phyloP scores from a whole-genome alignment of 805 yeast species.

The Monosporozyma aerobia region DNA sequence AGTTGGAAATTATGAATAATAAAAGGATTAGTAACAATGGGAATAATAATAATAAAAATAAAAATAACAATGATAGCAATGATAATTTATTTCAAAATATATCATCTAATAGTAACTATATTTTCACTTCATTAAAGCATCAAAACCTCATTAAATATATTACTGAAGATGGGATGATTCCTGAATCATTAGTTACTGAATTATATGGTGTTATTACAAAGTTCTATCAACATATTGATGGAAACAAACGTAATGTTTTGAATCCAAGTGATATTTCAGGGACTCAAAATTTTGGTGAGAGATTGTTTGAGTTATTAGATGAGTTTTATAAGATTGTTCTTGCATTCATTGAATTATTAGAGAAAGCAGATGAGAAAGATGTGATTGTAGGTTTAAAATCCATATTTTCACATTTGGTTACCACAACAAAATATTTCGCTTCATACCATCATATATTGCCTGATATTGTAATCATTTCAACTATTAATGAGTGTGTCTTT shows the following conservation, averaged over 20 bases:
- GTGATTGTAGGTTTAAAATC: constrained; percentile 41
- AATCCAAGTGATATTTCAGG: background rate
- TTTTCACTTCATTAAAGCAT: background rate
- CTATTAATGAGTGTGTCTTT: constrained; percentile 65
- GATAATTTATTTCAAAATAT: background rate
- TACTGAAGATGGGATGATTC: constrained; percentile 13
- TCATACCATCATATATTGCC: constrained; percentile 59
- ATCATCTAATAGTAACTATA: background rate
- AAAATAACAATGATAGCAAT: background rate
- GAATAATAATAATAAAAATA: too few species aligned
- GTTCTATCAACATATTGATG: background rate
- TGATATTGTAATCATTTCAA: constrained; percentile 56
- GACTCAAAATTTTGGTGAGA: constrained; percentile 3
- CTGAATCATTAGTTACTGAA: constrained; percentile 9
- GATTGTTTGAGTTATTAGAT: constrained; percentile 15
- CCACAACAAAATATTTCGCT: constrained; percentile 66
- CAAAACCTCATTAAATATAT: constrained; percentile 7
- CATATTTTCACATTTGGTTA: constrained; percentile 62
- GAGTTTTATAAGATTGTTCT: constrained; percentile 7
- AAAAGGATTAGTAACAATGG: background rate
- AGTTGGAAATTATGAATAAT: constrained; percentile 40
- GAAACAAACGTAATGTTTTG: background rate
- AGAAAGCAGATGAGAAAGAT: constrained; percentile 23
- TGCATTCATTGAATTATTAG: background rate
- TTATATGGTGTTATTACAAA: background rate